Evolutionary conservation across 176 grass and related monocot species (phyloP).

Genomic region (Oryza coarctata): DNA sequence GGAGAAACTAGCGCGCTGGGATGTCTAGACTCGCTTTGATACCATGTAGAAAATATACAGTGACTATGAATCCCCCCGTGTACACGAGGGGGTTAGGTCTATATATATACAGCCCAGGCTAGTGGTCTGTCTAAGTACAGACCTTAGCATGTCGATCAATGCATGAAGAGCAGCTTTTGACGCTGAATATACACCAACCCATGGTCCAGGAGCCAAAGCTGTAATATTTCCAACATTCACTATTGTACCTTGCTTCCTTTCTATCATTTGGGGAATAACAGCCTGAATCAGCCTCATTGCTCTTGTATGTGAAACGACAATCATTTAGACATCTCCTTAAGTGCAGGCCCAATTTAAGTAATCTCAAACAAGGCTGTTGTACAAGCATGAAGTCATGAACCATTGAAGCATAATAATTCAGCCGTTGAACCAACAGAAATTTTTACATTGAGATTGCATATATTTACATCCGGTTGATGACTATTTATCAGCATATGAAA

Average conservation of each 20-base stretch:
- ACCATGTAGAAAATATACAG: too few relatives aligned
- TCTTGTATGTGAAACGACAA: conserved; percentile 32
- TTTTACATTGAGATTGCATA: not conserved
- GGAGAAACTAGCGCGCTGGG: too few relatives aligned
- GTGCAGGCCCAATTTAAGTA: not conserved
- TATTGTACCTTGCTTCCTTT: conserved; percentile 70
- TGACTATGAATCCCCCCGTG: too few relatives aligned
- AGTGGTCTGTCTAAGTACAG: too few relatives aligned
- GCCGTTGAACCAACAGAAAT: not conserved
- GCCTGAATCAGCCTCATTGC: conserved; percentile 89
- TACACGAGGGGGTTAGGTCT: too few relatives aligned
- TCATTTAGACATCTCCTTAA: not conserved
- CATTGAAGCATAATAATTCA: conserved; percentile 2
- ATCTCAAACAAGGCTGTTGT: not conserved
- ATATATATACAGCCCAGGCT: too few relatives aligned
- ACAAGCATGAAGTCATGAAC: not conserved
- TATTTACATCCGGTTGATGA: not conserved
- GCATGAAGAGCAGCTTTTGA: conserved; percentile 95
- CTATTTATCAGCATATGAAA: not conserved
- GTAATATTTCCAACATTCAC: conserved; percentile 86
- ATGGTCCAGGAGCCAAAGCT: conserved; percentile 87
- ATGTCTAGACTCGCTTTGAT: too few relatives aligned
- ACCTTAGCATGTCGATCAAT: conserved; percentile 84
- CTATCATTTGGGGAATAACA: conserved; percentile 85
- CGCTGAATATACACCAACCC: conserved; percentile 90